phyloP scores from a whole-genome alignment of 345 rosid species.

The Pugionium dolabratum region DNA sequence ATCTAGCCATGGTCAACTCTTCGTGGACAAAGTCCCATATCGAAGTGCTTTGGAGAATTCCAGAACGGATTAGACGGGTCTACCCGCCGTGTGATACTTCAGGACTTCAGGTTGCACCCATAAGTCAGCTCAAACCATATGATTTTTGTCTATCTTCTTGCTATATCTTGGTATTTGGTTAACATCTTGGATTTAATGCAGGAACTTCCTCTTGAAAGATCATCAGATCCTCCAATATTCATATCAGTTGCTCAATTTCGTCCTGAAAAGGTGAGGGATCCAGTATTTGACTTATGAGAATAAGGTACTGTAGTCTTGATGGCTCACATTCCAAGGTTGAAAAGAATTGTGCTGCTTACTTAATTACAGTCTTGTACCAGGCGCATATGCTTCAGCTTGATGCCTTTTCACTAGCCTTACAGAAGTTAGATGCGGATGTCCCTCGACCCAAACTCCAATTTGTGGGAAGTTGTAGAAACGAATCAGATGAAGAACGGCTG shows the following conservation, averaged over 20 bases:
- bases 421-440: slow-evolving; percentile 48
- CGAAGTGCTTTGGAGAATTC: slow-evolving; percentile 78
- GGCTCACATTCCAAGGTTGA: too few species aligned
- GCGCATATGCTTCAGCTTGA: slow-evolving; percentile 91
- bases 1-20: slow-evolving; percentile 92
- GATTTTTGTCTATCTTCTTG: slow-evolving; percentile 11
- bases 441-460: slow-evolving; percentile 84
- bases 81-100: slow-evolving; percentile 97
- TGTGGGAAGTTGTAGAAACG: slow-evolving; percentile 93
- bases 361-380: slow-evolving; percentile 50
- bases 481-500: slow-evolving; percentile 78
- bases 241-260: slow-evolving; percentile 97
- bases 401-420: slow-evolving; percentile 70
- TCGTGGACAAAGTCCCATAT: slow-evolving; percentile 93
- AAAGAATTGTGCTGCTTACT: slow-evolving; percentile 36
- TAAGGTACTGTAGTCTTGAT: slow-evolving; percentile 10
- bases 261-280: slow-evolving; percentile 92
- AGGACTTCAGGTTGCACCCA: slow-evolving; percentile 73
- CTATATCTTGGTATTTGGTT: slow-evolving; percentile 21
- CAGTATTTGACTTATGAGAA: slow-evolving; percentile 39
- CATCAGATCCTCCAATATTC: slow-evolving; percentile 55
- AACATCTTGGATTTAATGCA: slow-evolving; percentile 35
- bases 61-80: slow-evolving; percentile 63
- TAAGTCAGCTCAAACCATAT: not conserved
- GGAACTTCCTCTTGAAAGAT: slow-evolving; percentile 79